Percentiles rank a stretch among this genome's conserved stretches.
phyloP scores from a whole-genome alignment of 2,329 filamentous ascomycete genomes.

The Thyridium curvatum region DNA sequence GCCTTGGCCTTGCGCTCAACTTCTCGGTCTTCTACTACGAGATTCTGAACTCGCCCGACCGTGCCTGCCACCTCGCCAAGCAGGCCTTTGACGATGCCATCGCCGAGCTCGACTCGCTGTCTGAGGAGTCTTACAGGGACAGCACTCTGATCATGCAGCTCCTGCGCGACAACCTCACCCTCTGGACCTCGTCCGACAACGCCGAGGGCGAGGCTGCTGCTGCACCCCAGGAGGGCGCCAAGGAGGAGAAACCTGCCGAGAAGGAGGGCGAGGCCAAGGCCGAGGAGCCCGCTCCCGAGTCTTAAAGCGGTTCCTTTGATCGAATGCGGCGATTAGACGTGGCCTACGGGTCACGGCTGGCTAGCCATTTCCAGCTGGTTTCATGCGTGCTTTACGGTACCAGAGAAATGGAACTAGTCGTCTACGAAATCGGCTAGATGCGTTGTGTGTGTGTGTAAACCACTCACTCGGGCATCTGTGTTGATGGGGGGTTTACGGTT shows the following conservation, averaged over 20 bases:
- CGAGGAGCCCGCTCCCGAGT: constrained; percentile 35
- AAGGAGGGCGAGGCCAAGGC: constrained; percentile 41
- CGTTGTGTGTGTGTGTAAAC: neutral
- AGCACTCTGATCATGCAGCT: constrained; percentile 99
- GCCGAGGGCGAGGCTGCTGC: constrained; percentile 66
- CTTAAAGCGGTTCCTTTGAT: constrained; percentile 33
- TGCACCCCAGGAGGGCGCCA: constrained; percentile 37
- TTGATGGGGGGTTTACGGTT: neutral
- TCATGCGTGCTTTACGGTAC: neutral
- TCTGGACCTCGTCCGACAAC: constrained; percentile 94
- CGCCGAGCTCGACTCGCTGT: constrained; percentile 95
- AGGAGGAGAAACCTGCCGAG: constrained; percentile 52
- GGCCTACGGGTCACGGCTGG: neutral
- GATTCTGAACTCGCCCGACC: constrained; percentile 96
- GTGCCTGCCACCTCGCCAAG: constrained; percentile 97
- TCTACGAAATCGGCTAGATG: no score
- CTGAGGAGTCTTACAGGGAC: constrained; percentile 97
- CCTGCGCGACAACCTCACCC: constrained; percentile 93
- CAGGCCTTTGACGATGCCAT: constrained; percentile 99
- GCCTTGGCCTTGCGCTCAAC: constrained; percentile 94
- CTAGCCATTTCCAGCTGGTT: neutral
- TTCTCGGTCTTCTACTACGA: constrained; percentile 99
- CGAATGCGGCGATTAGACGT: neutral
- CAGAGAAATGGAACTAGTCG: no score
- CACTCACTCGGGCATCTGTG: no score